These are phyloP conservation scores for Trichoderma orchidacearum DNA, from an alignment of 495 filamentous ascomycete species.

Conservation along the genomic window DNA sequence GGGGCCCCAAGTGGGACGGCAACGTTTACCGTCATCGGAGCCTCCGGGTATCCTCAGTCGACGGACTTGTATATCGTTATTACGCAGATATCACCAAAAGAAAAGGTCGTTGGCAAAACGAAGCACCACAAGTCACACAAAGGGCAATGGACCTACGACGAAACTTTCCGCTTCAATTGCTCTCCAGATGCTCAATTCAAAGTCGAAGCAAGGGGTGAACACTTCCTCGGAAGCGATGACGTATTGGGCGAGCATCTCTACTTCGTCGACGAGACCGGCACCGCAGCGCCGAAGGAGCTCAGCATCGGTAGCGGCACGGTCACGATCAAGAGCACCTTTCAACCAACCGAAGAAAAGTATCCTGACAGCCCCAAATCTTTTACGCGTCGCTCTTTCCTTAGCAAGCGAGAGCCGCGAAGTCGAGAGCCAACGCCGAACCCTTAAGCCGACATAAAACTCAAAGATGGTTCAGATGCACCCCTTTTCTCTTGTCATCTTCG, in stretches of 20 bases:
- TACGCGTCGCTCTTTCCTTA: conserved; percentile 37
- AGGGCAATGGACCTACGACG: conserved; percentile 54
- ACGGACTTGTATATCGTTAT: conserved; percentile 74
- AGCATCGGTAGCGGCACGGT: conserved; percentile 55
- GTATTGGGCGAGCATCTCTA: conserved; percentile 73
- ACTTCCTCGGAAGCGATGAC: conserved; percentile 68
- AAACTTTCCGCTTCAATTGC: conserved; percentile 64
- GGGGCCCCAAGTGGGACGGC: conserved; percentile 58
- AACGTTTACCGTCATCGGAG: conserved; percentile 65
- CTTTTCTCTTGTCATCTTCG: background rate
- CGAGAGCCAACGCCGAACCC: conserved; percentile 11
- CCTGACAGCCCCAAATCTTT: conserved; percentile 37
- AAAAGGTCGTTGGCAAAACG: conserved; percentile 75
- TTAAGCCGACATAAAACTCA: background rate
- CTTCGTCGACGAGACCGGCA: conserved; percentile 73
- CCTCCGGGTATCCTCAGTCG: conserved; percentile 59
- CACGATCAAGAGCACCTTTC: conserved; percentile 52
- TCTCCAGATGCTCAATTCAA: conserved; percentile 78
- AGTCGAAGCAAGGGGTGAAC: conserved; percentile 69
- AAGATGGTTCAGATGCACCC: background rate
- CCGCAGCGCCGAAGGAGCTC: conserved; percentile 60
- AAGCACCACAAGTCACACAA: conserved; percentile 58
- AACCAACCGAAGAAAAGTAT: conserved; percentile 13
- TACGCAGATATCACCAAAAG: conserved; percentile 48
- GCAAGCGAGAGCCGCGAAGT: conserved; percentile 35